Evolutionary conservation across 371 early-diverging fungal species (phyloP), one percentile per base, ranked within the genome.

Genomic region (Apophysomyces trapeziformis): DNA sequence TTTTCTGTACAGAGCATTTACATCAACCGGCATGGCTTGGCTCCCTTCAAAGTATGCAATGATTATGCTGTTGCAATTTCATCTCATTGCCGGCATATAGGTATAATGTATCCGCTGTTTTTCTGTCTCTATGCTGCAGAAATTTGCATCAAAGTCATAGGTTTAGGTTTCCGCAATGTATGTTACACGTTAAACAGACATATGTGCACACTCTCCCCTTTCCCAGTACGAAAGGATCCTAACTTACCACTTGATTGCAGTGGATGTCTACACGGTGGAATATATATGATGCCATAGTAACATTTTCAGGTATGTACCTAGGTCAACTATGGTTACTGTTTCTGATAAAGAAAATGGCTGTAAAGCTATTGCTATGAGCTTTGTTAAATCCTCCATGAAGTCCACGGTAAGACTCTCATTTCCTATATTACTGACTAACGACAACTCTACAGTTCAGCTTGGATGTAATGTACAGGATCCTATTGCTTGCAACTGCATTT

Each of bases 211-310:
- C 32, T 26, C 2, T 26, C 32, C 32, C 32, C 2, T 26, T 26
- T 26, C 2, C 32, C 32, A 26, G 32, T 26, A 26, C 2, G 41
- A 14, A 44, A 7, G 13, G 6, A 26, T 44, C 38, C 7, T 38
- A n/a, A 37, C 16, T 1, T 41, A 36, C 32, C 7, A 32, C 38
- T 44, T 16, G 16, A 54, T 9, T 64, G 0, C 73, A 85, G 77
- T 84, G 80, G 80, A 57, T 69, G 4, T 73, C 77, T 9, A 75
- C 76, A 0, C 70, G 69, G 46, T 85, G 86, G 86, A 84, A 84
- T 45, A 62, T 84, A 13, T 84, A 81, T 63, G 86, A 84, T 61
- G 60, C 72, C 13, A 61, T 60, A 18, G 67, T 85, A 21, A 79
- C 74, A 18, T 45, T 66, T 11, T 47, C 74, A 4, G 76, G 80